Evolutionary conservation across 805 yeast species (phyloP).

Genomic region (Wickerhamomyces sydowiorum): DNA sequence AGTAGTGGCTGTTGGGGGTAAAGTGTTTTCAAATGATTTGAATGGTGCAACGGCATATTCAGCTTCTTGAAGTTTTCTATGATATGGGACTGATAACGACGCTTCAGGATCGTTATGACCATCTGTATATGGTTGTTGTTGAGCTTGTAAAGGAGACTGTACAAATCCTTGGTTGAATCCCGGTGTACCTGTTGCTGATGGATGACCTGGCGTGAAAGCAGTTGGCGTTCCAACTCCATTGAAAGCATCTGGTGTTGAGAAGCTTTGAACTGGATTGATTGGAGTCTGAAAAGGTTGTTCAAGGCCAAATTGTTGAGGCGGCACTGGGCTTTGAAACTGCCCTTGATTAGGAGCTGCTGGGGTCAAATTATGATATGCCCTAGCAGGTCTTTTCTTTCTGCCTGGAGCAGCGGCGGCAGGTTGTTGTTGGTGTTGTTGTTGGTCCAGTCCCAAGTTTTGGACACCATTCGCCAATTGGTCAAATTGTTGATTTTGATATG

Average conservation of each 20-base stretch:
- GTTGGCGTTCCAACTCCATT: background rate
- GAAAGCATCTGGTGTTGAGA: background rate
- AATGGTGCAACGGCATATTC: slow-evolving; percentile 36
- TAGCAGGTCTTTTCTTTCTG: slow-evolving; percentile 16
- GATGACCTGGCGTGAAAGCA: background rate
- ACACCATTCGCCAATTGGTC: slow-evolving; percentile 3
- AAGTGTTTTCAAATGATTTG: slow-evolving; percentile 67
- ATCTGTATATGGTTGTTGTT: background rate
- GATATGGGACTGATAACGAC: slow-evolving; percentile 12
- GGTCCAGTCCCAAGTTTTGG: slow-evolving; percentile 2
- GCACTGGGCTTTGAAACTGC: slow-evolving; percentile 2
- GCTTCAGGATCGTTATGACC: slow-evolving; percentile 3
- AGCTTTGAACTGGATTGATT: background rate
- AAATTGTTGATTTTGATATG: background rate
- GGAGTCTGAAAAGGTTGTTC: slow-evolving; percentile 1
- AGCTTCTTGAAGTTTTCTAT: slow-evolving; percentile 11
- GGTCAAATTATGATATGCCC: slow-evolving; percentile 17
- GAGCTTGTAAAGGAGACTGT: background rate
- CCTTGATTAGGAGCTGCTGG: slow-evolving; percentile 1
- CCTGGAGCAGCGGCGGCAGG: slow-evolving; percentile 3
- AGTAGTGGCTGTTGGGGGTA: slow-evolving; percentile 75
- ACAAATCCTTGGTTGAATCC: background rate
- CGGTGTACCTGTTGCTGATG: background rate
- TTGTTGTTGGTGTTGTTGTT: slow-evolving; percentile 5
- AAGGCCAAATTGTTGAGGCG: slow-evolving; percentile 2